A percentile compares a stretch with the other conserved stretches of the same genome.
These are phyloP conservation scores for Tricholoma matsutake DNA, from an alignment of 768 basidiomycete genomes.

Conservation along the genomic window DNA sequence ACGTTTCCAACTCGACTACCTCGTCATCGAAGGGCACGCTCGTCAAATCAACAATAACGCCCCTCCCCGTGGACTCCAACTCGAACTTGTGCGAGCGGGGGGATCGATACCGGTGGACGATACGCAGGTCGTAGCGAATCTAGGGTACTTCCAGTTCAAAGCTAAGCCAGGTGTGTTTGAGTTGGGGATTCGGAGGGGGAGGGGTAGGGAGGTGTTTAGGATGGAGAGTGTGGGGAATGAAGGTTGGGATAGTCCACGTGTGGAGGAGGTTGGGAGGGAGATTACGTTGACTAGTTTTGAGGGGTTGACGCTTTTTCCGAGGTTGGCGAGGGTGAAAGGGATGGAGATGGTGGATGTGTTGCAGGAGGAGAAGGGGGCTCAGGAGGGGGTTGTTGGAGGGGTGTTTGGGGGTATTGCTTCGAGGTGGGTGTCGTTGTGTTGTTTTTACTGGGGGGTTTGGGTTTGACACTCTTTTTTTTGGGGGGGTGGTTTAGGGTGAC, in stretches of 20 bases:
- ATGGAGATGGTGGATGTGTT: slow-evolving; percentile 85
- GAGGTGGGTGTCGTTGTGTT: slow-evolving; percentile 38
- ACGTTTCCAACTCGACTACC: slow-evolving; percentile 83
- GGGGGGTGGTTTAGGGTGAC: slow-evolving; percentile 34
- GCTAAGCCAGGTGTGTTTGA: slow-evolving; percentile 86
- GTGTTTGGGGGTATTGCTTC: slow-evolving; percentile 48
- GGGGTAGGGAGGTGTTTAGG: slow-evolving; percentile 74
- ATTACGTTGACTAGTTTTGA: slow-evolving; percentile 88
- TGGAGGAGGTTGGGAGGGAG: slow-evolving; percentile 66
- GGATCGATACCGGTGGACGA: slow-evolving; percentile 57
- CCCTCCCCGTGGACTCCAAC: slow-evolving; percentile 88
- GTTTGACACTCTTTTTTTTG: slow-evolving; percentile 1
- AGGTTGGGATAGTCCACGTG: slow-evolving; percentile 79
- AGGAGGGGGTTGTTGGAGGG: slow-evolving; percentile 30
- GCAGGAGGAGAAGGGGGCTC: slow-evolving; percentile 34
- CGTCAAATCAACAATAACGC: slow-evolving; percentile 61
- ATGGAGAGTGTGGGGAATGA: slow-evolving; percentile 87
- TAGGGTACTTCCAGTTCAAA: slow-evolving; percentile 96
- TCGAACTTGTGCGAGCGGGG: slow-evolving; percentile 61
- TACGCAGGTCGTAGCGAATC: slow-evolving; percentile 89
- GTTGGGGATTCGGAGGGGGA: slow-evolving; percentile 78
- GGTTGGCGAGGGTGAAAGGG: slow-evolving; percentile 64
- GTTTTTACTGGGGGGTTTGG: neutral
- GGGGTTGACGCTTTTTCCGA: slow-evolving; percentile 85
- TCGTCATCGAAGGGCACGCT: slow-evolving; percentile 94